phyloP scores from a whole-genome alignment of 1,284 basidiomycete species.

The Singerocomus inundabilis region DNA sequence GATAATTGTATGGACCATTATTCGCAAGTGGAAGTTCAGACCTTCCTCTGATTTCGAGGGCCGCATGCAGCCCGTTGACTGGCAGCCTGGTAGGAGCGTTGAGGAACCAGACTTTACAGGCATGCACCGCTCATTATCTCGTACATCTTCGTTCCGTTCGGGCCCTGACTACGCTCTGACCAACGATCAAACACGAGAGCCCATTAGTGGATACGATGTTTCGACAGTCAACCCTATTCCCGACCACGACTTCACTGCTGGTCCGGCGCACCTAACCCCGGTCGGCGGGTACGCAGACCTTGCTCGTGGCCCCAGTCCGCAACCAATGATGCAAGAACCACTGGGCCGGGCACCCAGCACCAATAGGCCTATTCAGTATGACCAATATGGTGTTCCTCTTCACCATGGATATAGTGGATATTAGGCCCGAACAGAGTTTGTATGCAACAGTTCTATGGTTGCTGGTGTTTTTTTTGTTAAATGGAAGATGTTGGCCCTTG shows the following conservation, averaged over 20 bases:
- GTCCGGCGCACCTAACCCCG: conserved; percentile 52
- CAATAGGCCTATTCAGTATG: conserved; percentile 42
- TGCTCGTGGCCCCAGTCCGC: conserved; percentile 59
- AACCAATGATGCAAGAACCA: conserved; percentile 60
- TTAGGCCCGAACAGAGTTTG: not conserved
- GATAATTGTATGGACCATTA: conserved; percentile 78
- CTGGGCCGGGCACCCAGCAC: conserved; percentile 46
- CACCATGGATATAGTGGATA: conserved; percentile 53
- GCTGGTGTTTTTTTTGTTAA: not conserved
- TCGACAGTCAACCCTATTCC: conserved; percentile 46
- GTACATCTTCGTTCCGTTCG: conserved; percentile 72
- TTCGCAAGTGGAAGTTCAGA: conserved; percentile 89
- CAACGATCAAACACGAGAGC: conserved; percentile 37
- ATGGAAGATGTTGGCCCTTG: not conserved
- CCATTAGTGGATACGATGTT: conserved; percentile 26
- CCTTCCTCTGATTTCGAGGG: conserved; percentile 78
- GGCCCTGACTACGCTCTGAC: conserved; percentile 48
- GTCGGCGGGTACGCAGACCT: conserved; percentile 80
- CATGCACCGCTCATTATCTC: conserved; percentile 54
- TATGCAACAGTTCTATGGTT: not conserved
- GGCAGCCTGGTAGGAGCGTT: conserved; percentile 64
- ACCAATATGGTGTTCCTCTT: conserved; percentile 52
- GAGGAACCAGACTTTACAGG: conserved; percentile 43
- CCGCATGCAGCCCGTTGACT: conserved; percentile 81
- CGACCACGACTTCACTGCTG: conserved; percentile 82